Evolutionary conservation across 1,139 yeast genomes (phyloP), one percentile per base, ranked within the genome.

Genomic region (Lodderomyces elongisporus): DNA sequence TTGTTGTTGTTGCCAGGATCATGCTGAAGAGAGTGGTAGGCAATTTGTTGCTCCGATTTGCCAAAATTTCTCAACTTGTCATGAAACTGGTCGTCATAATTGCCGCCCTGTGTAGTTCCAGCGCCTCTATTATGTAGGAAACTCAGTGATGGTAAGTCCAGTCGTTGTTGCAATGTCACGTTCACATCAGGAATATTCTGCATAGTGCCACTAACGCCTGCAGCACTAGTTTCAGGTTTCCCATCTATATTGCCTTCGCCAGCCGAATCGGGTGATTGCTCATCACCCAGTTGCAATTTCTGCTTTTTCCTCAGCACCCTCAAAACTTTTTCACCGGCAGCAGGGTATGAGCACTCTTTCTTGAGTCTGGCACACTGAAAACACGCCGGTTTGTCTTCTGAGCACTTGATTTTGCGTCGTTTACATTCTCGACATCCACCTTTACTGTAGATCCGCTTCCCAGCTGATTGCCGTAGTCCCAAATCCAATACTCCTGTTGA

Each of bases 311-410:
- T 49, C 14, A 57, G 51, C 1, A 56, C 58, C 32, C 63, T 37
- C 18, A 49, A 36, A 1, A 59, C 64, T 29, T 46, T 68, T 36
- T 60, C 66, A 1, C 70, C 63, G 24, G 47, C 42, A 28, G 42
- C 46, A 31, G 70, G 65, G 39, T 64, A 64, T 6, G 51, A 47
- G 39, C 70, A 64, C 1, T 37, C 46, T 36, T 64, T 64, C 29
- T 49, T 51, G 18, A 64, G 47, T 27, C 70, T 41, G 4, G 52
- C 44, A 41, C 70, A 64, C 40, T 61, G 67, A 67, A 74, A 61
- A 46, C 85, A 78, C 28, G 51, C 52, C 1, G 83, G 83, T 41
- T 74, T 74, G 1, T 62, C 62, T 46, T 78, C 85, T 48, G 77
- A 83, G 49, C 85, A 78, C 49, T 62, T 63, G 34, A 63, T 62